Conservation (phyloP, 1,284 basidiomycete species). For the Leccinum pachyderme region DNA sequence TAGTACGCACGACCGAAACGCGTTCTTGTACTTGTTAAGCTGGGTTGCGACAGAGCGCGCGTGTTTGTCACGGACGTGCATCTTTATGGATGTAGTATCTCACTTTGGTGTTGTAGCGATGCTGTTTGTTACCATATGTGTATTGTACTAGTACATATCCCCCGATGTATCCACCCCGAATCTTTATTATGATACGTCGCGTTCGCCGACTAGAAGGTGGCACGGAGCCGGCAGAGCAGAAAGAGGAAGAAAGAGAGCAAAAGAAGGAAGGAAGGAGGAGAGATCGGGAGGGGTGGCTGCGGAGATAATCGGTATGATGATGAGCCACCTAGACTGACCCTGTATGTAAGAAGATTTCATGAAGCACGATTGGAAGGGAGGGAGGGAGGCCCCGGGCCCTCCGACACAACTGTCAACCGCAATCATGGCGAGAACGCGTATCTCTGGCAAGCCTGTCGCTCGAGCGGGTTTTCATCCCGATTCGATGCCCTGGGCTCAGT, state of each 20-base stretch:
- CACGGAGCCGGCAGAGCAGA: not conserved
- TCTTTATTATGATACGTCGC: conserved; percentile 5
- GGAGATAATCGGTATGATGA: conserved; percentile 1
- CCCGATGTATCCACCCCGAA: conserved; percentile 3
- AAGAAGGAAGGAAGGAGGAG: not conserved
- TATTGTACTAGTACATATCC: not conserved
- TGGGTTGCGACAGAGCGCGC: not conserved
- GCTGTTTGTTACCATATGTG: not conserved
- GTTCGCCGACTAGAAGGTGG: not conserved
- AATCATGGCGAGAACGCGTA: not conserved
- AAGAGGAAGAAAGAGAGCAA: not conserved
- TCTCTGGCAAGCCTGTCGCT: not conserved
- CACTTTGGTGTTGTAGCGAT: conserved; percentile 6
- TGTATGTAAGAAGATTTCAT: conserved; percentile 3
- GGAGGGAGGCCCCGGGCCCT: not conserved
- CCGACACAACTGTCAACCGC: not conserved
- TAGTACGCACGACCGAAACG: conserved; percentile 26
- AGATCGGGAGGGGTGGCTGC: not conserved
- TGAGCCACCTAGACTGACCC: not conserved
- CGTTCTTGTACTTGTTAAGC: not conserved
- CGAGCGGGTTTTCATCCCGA: conserved; percentile 1
- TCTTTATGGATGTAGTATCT: not conserved
- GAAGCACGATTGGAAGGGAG: not conserved
- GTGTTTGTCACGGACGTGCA: conserved; percentile 6
- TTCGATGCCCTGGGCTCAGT: not conserved